These are phyloP conservation scores for Handroanthus guayacan DNA, from an alignment of 257 asterid species.

Conservation along the genomic window DNA sequence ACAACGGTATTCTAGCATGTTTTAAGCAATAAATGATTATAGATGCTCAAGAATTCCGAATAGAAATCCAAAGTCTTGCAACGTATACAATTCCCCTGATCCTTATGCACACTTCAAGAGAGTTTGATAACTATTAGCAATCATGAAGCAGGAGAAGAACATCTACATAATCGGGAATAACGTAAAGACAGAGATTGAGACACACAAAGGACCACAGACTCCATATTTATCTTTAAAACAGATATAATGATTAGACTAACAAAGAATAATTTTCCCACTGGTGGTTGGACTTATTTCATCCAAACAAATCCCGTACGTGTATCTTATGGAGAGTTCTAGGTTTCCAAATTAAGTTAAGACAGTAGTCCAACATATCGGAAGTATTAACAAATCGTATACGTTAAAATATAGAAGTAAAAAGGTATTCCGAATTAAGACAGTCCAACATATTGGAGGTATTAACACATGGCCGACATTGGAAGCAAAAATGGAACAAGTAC, in stretches of 20 bases:
- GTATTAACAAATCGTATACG: too few species aligned
- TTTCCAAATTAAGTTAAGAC: neutral
- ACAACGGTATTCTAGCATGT: constrained; percentile 11
- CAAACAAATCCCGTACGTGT: neutral
- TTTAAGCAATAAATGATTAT: neutral
- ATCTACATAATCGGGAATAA: neutral
- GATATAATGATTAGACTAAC: neutral
- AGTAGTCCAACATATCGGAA: constrained; percentile 2
- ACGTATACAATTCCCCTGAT: too few species aligned
- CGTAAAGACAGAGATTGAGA: neutral
- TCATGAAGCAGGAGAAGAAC: neutral
- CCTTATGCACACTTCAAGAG: neutral
- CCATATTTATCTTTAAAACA: neutral
- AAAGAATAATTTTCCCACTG: neutral
- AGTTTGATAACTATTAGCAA: neutral
- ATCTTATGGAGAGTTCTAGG: neutral
- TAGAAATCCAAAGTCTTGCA: constrained; percentile 7
- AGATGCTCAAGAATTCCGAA: constrained; percentile 4
- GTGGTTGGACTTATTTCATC: constrained; percentile 7
- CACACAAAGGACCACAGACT: constrained; percentile 4
- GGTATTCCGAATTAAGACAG: constrained; percentile 18
- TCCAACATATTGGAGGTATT: constrained; percentile 1
- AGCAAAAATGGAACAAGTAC: neutral
- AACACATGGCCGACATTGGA: neutral
- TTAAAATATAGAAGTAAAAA: too few species aligned